Conservation (phyloP, 352 stramenopile genomes). For the Phytophthora pinifolia region DNA sequence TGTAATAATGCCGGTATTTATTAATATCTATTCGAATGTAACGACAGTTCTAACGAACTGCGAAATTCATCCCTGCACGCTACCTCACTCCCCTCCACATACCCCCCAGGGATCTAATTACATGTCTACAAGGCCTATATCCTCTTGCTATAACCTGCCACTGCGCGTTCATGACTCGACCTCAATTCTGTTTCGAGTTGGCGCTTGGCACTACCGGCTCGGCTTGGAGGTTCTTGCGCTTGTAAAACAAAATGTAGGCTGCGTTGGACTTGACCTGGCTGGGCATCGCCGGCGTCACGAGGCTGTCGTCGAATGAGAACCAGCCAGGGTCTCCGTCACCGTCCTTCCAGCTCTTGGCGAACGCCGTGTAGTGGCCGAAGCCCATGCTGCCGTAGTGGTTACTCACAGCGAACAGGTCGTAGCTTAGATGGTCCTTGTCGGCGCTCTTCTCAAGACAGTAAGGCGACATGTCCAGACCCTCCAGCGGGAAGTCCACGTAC, state of each 20-base stretch:
- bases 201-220: constrained; percentile 3
- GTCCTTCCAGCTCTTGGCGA: constrained; percentile 69
- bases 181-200: constrained; percentile 11
- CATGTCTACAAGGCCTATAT: no score
- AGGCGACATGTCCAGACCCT: constrained; percentile 76
- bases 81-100: no score
- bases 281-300: constrained; percentile 55
- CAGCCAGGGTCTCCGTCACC: constrained; percentile 58
- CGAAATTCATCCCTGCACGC: no score
- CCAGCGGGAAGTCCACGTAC: constrained; percentile 87
- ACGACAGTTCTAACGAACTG: no score
- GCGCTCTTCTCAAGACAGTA: constrained; percentile 69
- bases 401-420: constrained; percentile 89
- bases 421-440: constrained; percentile 48
- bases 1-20: no score
- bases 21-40: no score
- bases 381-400: constrained; percentile 91
- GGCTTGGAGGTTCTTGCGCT: constrained; percentile 49
- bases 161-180: no score
- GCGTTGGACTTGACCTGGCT: constrained; percentile 76
- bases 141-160: no score
- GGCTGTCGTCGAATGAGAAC: constrained; percentile 87
- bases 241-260: constrained; percentile 91
- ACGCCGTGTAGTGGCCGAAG: constrained; percentile 92
- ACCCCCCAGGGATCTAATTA: no score